Conservation (phyloP, 2,329 filamentous ascomycete genomes). For the Sporothrix globosa region DNA sequence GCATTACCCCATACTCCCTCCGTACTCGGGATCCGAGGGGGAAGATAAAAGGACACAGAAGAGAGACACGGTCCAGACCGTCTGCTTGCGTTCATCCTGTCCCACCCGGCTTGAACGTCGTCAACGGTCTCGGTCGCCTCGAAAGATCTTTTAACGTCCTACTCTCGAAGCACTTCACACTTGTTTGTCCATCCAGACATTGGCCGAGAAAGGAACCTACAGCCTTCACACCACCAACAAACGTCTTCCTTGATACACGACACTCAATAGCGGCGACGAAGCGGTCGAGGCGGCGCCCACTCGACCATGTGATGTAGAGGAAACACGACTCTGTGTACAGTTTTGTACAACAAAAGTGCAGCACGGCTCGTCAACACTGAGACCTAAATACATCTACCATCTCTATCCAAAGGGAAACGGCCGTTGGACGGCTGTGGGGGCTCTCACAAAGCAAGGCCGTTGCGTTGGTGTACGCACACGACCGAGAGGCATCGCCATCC, state of each 20-base stretch:
- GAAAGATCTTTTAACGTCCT: slow-evolving; percentile 7
- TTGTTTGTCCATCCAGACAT: not conserved
- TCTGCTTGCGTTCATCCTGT: not conserved
- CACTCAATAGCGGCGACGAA: not conserved
- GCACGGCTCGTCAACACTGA: not conserved
- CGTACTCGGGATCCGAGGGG: not conserved
- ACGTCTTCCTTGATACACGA: too few relatives aligned
- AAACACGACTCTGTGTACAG: not conserved
- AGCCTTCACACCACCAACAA: too few relatives aligned
- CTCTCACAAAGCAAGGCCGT: not conserved
- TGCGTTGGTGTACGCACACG: not conserved
- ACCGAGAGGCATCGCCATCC: not conserved
- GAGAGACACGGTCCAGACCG: slow-evolving; percentile 4
- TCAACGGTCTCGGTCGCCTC: slow-evolving; percentile 6
- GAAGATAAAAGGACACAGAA: not conserved
- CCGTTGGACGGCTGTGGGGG: not conserved
- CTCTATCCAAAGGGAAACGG: not conserved
- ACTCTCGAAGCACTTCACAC: too few relatives aligned
- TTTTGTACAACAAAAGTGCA: slow-evolving; percentile 1
- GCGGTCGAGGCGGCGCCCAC: not conserved
- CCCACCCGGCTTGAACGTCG: not conserved
- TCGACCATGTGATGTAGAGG: not conserved
- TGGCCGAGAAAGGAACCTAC: too few relatives aligned
- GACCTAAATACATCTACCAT: not conserved
- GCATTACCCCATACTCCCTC: not conserved